Conservation (phyloP, 805 yeast genomes). For the Teunomyces gatunensis region DNA sequence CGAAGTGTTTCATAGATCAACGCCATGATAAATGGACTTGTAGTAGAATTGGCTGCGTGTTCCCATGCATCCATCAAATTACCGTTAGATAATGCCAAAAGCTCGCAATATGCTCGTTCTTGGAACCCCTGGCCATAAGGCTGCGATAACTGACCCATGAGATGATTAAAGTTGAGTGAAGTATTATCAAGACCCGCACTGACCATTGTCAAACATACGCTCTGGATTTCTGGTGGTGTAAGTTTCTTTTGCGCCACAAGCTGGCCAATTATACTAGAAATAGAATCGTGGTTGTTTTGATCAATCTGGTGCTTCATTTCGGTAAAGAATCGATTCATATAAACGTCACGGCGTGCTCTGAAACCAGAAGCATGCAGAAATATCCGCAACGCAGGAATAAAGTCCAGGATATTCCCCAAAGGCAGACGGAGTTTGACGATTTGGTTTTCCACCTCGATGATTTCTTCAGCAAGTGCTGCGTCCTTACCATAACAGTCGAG, state of each 20-base stretch:
- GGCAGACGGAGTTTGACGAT: conserved; percentile 60
- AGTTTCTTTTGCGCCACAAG: conserved; percentile 9
- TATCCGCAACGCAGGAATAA: conserved; percentile 45
- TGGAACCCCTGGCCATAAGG: conserved; percentile 42
- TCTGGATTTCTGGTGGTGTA: conserved; percentile 44
- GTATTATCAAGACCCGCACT: conserved; percentile 79
- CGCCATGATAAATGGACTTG: conserved; percentile 54
- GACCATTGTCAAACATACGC: conserved; percentile 70
- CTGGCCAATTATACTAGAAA: conserved; percentile 28
- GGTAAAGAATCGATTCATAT: conserved; percentile 40
- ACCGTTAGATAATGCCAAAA: conserved; percentile 33
- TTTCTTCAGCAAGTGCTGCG: conserved; percentile 44
- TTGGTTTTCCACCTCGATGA: conserved; percentile 53
- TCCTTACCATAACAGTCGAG: conserved; percentile 42
- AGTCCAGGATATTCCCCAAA: conserved; percentile 53
- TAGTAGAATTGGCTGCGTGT: conserved; percentile 19
- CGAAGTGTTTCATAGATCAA: conserved; percentile 62
- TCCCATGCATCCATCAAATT: conserved; percentile 35
- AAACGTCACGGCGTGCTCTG: conserved; percentile 46
- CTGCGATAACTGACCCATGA: conserved; percentile 57
- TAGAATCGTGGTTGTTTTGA: conserved; percentile 18
- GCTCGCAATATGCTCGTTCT: conserved; percentile 39
- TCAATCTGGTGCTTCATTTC: conserved; percentile 14
- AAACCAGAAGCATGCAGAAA: conserved; percentile 17
- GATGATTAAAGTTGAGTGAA: conserved; percentile 59